Base-by-base conservation (phyloP, 345 rosid species). In the Pistacia atlantica region DNA sequence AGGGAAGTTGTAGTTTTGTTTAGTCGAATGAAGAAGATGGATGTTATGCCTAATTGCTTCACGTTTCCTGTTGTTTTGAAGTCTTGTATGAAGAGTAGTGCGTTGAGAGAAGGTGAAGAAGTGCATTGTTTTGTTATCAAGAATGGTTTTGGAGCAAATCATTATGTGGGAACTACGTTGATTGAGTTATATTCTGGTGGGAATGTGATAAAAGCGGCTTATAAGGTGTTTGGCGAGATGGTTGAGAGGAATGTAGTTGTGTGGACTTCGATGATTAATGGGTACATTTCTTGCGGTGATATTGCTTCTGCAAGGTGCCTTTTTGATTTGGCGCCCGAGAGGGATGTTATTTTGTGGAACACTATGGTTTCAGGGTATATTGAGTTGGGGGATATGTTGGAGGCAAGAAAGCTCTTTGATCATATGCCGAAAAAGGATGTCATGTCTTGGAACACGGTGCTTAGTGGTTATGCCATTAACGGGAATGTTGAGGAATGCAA, bases 381-480 rank as follows among this genome's bases (percentile, higher is more conserved):
- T n/a, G 83, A 83, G 56, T 18, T 14, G 38, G 89, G 94, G 75
- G 89, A 89, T 71, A 81, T 93, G 91, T 52, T 59, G 31, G 87
- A 80, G 52, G 96, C 97, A 56, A 80, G 77, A 69, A 83, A 85
- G 78, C 89, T 93, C 76, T 95, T 95, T 38, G 78, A 87, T 87
- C 83, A 12, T 69, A 90, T 90, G 91, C 94, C 93, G 2, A 76
- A 78, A 65, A 85, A 63, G 73, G 97, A 95, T 83, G 83, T 90
- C 0, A 95, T 95, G 91, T 89, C 95, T 1, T 93, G 99, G 99
- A 93, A 95, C 49, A 90, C 93, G 0, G n/a, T 89, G 77, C 79
- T 92, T 78, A 86, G 83, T 52, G 97, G 96, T 48, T 90, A 87
- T 67, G 94, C 94, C 0, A 83, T 42, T 77, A 62, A 67, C 31